Conservation (phyloP, 2,329 filamentous ascomycete species). For the Paracamarosporium sp. region DNA sequence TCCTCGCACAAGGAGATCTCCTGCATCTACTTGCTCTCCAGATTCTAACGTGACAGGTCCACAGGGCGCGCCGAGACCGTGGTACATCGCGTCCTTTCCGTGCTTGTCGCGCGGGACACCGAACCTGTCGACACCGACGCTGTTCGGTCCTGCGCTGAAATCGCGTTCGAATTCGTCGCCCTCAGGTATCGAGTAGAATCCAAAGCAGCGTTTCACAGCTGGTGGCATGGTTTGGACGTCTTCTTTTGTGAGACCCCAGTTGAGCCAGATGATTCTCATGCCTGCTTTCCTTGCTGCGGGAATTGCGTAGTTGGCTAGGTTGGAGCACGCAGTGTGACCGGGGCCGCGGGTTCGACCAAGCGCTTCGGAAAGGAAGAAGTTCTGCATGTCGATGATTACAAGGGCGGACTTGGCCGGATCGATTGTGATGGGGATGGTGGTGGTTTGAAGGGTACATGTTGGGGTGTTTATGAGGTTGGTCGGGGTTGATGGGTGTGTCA, state of each 20-base stretch:
- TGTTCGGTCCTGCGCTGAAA: slow-evolving; percentile 14
- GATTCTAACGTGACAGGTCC: slow-evolving; percentile 25
- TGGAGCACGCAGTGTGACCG: slow-evolving; percentile 34
- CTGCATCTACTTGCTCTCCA: slow-evolving; percentile 37
- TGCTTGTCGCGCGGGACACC: slow-evolving; percentile 20
- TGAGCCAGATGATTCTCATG: slow-evolving; percentile 50
- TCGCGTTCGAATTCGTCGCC: slow-evolving; percentile 15
- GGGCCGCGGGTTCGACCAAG: slow-evolving; percentile 28
- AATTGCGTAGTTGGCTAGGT: slow-evolving; percentile 44
- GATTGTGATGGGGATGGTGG: slow-evolving; percentile 38
- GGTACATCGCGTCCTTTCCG: slow-evolving; percentile 24
- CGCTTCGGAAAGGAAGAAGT: slow-evolving; percentile 47
- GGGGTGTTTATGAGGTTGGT: slow-evolving; percentile 23
- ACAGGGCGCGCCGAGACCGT: slow-evolving; percentile 44
- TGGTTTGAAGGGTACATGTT: slow-evolving; percentile 28
- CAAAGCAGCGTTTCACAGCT: slow-evolving; percentile 48
- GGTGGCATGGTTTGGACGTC: slow-evolving; percentile 47
- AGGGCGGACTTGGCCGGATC: slow-evolving; percentile 46
- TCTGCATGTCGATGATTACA: slow-evolving; percentile 54
- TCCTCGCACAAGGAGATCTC: slow-evolving; percentile 46
- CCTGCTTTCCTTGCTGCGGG: slow-evolving; percentile 48
- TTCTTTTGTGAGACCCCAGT: slow-evolving; percentile 49
- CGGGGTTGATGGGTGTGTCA: slow-evolving; percentile 50
- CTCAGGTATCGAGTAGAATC: slow-evolving; percentile 30
- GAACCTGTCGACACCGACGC: slow-evolving; percentile 42